phyloP scores from a whole-genome alignment of 2,329 filamentous ascomycete genomes.

The Monilinia fructigena region DNA sequence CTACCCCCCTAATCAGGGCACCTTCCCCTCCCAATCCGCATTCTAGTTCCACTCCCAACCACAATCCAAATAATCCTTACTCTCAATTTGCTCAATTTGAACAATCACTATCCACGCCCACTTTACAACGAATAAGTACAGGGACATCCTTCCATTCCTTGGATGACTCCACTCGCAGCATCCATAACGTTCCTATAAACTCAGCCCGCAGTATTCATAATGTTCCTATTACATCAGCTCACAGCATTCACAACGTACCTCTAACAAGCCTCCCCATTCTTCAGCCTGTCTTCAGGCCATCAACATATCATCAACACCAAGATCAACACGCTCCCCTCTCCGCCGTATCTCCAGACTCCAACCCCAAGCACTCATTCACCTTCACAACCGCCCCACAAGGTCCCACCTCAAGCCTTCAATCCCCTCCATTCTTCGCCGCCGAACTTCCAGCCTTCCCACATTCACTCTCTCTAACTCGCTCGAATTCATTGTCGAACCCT shows the following conservation, averaged over 20 bases:
- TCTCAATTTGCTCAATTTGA: conserved; percentile 22
- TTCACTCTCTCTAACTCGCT: conserved; percentile 1
- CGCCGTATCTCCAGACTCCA: conserved; percentile 8
- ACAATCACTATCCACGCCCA: conserved; percentile 19
- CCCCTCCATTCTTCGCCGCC: not conserved
- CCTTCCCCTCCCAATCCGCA: conserved; percentile 4
- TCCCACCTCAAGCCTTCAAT: not conserved
- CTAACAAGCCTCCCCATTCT: not conserved
- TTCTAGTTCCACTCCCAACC: not conserved
- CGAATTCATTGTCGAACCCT: conserved; percentile 9
- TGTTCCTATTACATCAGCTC: not conserved
- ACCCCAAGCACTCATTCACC: conserved; percentile 23
- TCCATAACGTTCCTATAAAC: conserved; percentile 1
- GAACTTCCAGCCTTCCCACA: not conserved
- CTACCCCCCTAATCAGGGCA: not conserved
- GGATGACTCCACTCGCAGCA: conserved; percentile 4
- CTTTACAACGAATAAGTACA: conserved; percentile 16
- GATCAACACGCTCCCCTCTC: conserved; percentile 9
- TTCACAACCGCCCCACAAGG: conserved; percentile 18
- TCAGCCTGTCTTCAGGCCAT: not conserved
- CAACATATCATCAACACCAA: conserved; percentile 1
- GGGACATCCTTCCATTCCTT: conserved; percentile 15
- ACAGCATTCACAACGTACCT: not conserved
- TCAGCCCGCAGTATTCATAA: conserved; percentile 13
- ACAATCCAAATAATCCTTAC: conserved; percentile 19